Base-by-base conservation (phyloP, 2,329 filamentous ascomycete genomes). In the Metarhizium sp. region DNA sequence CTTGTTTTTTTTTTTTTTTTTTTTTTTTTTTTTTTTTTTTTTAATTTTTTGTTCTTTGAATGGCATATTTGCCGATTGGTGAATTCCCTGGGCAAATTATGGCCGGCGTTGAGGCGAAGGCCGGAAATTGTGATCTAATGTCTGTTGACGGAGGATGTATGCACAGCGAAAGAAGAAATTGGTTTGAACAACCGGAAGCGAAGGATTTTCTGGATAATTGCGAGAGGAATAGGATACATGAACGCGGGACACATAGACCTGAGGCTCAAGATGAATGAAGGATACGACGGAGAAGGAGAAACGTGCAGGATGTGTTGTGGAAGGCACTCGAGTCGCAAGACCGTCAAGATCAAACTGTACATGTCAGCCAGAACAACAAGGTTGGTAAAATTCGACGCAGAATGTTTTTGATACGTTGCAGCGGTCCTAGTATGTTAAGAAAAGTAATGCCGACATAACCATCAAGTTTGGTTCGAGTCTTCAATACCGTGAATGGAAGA, bases 41-140 rank as follows among this genome's bases (percentile, higher is more conserved):
- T 5, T 18, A 30, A 10, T 20, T 18, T 46, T 46, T 53, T n/a
- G n/a, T 52, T 45, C 32, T 20, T 48, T 14, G 45, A 48, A 29
- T 14, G 8, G 20, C 18, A 16, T 6, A 16, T 45, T 40, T 16
- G 38, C 14, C n/a, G 11, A 3, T 7, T n/a, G 50, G 29, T 36
- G 13, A 16, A 18, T 18, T 11, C 46, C 40, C 13, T 43, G 18
- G 54, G 34, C n/a, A 49, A 52, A 18, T 38, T 52, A 25, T 45
- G 43, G 46, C 51, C 18, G 50, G 54, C 54, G 54, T 56, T 56
- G 36, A 34, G 25, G 29, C n/a, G 18, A 29, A 34, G 38, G 43
- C 46, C 38, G 46, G 50, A 29, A 50, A 20, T 40, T 38, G 20
- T 49, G 54, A 48, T 32, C 13, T 25, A 13, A 6, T 20, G 10